Conservation (phyloP, 2,329 filamentous ascomycete genomes). For the Colletotrichum euphorbiae region DNA sequence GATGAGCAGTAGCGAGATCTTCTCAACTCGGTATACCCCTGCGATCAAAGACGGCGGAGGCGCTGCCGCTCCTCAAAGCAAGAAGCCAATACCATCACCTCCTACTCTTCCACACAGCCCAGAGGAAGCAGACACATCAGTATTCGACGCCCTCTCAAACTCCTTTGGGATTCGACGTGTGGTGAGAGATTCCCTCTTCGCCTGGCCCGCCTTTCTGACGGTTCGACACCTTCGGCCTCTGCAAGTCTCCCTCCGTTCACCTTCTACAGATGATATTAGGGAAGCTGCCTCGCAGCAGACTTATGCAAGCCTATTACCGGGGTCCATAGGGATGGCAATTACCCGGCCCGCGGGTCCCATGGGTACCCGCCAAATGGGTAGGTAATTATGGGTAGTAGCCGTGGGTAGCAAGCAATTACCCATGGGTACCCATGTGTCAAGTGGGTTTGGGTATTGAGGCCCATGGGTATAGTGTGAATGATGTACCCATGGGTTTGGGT, state of each 20-base stretch:
- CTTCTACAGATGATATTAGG: conserved; percentile 76
- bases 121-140: conserved; percentile 51
- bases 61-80: not conserved
- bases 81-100: conserved; percentile 61
- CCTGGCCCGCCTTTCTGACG: conserved; percentile 73
- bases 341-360: no score
- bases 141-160: conserved; percentile 54
- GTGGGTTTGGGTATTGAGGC: no score
- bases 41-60: not conserved
- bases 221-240: conserved; percentile 74
- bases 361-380: no score
- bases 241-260: conserved; percentile 71
- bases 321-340: no score
- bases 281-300: conserved; percentile 62
- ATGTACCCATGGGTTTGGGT: no score
- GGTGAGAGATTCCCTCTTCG: conserved; percentile 69
- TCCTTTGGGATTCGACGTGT: conserved; percentile 67
- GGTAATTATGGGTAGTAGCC: no score
- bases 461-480: no score
- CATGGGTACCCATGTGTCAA: no score
- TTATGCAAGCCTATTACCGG: conserved; percentile 52
- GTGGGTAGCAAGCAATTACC: no score
- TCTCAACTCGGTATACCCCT: no score
- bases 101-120: conserved; percentile 61
- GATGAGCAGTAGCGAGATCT: conserved; percentile 49